Percentiles rank a stretch among this genome's conserved stretches.
These are phyloP conservation scores for Blastobotrys americana DNA, from an alignment of 805 yeast genomes.

Conservation along the genomic window DNA sequence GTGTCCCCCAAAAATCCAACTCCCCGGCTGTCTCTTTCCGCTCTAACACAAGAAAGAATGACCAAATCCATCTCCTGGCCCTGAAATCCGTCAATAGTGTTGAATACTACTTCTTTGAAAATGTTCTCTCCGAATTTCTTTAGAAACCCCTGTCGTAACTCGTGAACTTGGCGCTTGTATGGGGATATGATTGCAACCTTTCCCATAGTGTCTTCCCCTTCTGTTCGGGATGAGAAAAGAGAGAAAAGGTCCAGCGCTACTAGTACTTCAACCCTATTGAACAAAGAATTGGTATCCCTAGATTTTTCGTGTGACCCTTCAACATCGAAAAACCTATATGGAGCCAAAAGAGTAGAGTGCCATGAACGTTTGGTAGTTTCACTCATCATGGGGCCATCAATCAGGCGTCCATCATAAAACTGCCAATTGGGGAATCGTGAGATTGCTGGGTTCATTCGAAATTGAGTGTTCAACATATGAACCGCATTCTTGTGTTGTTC, in stretches of 20 bases:
- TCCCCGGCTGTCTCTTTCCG: slow-evolving; percentile 46
- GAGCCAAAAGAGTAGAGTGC: slow-evolving; percentile 47
- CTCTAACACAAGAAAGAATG: slow-evolving; percentile 92
- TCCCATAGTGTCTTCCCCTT: slow-evolving; percentile 48
- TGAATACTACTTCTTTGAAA: slow-evolving; percentile 66
- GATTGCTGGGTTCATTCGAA: slow-evolving; percentile 95
- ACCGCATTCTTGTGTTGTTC: slow-evolving; percentile 51
- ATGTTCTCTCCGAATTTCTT: slow-evolving; percentile 57
- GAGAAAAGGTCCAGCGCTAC: slow-evolving; percentile 56
- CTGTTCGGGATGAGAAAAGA: slow-evolving; percentile 13
- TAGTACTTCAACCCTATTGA: slow-evolving; percentile 62
- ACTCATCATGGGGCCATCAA: slow-evolving; percentile 74
- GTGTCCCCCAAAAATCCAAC: slow-evolving; percentile 89
- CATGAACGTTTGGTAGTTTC: slow-evolving; percentile 57
- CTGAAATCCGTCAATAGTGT: slow-evolving; percentile 96
- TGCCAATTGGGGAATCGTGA: slow-evolving; percentile 78
- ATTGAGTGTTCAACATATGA: slow-evolving; percentile 78
- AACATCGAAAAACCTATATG: slow-evolving; percentile 70
- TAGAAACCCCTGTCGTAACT: slow-evolving; percentile 50
- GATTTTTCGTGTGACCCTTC: slow-evolving; percentile 58
- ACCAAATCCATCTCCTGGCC: slow-evolving; percentile 96
- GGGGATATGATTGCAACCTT: slow-evolving; percentile 90
- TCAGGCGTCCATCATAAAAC: slow-evolving; percentile 65
- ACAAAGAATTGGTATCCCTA: slow-evolving; percentile 55
- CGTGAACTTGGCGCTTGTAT: slow-evolving; percentile 75